Evolutionary conservation across 768 basidiomycete species (phyloP).

Genomic region (Lenzites betulinus): DNA sequence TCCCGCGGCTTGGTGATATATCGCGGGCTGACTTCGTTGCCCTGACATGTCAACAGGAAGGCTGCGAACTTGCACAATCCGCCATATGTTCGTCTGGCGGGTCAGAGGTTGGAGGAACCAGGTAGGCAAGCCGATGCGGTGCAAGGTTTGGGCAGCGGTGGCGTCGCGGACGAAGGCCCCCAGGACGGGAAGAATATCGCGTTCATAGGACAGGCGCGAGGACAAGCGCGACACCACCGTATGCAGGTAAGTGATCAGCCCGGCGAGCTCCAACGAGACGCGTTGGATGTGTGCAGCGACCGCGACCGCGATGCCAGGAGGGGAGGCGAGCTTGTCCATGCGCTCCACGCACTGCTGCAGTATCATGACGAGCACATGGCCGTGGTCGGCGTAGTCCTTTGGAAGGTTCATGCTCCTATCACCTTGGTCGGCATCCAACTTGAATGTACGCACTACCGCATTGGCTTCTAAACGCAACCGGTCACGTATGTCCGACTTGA

Average conservation of each 20-base stretch:
- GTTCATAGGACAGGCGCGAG: not conserved
- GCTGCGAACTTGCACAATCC: not conserved
- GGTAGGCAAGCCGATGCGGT: not conserved
- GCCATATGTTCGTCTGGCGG: not conserved
- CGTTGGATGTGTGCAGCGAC: conserved; percentile 10
- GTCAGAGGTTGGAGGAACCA: conserved; percentile 11
- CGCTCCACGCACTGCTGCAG: not conserved
- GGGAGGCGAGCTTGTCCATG: not conserved
- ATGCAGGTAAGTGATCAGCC: not conserved
- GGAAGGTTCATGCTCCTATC: too few species aligned
- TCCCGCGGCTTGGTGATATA: not conserved
- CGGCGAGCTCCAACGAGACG: conserved; percentile 1
- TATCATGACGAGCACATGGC: not conserved
- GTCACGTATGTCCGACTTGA: not conserved
- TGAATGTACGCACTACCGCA: too few species aligned
- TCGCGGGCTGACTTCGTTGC: not conserved
- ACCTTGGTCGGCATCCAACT: too few species aligned
- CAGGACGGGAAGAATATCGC: not conserved
- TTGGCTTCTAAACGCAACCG: too few species aligned
- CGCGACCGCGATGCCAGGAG: not conserved
- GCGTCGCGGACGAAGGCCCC: not conserved
- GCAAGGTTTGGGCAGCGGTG: not conserved
- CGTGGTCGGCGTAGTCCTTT: not conserved
- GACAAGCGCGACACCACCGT: not conserved
- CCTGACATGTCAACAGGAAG: not conserved